Percentiles rank a stretch among this genome's conserved stretches.
Evolutionary conservation across 75 land plant species (phyloP).

Genomic region (Gnetum montanum): DNA sequence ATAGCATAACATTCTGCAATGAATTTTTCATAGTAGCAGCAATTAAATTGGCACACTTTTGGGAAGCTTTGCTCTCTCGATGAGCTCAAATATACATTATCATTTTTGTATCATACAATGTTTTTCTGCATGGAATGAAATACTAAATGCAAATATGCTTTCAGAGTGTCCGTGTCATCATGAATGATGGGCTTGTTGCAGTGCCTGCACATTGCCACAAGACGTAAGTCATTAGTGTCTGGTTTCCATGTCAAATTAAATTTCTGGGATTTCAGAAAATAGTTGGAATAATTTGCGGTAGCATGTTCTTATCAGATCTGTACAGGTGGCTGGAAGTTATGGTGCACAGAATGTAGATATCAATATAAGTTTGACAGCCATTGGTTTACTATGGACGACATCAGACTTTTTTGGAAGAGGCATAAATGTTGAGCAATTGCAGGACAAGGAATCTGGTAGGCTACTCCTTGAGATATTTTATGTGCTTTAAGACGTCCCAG

Average conservation of each 20-base stretch:
- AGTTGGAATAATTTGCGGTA: too few relatives aligned
- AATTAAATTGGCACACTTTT: too few relatives aligned
- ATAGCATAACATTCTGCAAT: too few relatives aligned
- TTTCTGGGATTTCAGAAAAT: too few relatives aligned
- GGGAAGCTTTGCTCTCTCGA: too few relatives aligned
- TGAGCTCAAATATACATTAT: too few relatives aligned
- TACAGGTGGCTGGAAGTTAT: slow-evolving; percentile 94
- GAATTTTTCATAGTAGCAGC: too few relatives aligned
- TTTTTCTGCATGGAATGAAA: too few relatives aligned
- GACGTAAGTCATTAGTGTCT: slow-evolving; percentile 63
- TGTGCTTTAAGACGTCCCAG: too few relatives aligned
- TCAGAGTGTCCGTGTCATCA: slow-evolving; percentile 86
- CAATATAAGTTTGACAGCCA: slow-evolving; percentile 95
- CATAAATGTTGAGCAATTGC: slow-evolving; percentile 16
- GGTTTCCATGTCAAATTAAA: not conserved
- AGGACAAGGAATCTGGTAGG: slow-evolving; percentile 35
- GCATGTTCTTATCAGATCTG: slow-evolving; percentile 58
- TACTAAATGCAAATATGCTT: too few relatives aligned
- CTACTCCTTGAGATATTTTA: too few relatives aligned
- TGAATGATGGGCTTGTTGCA: slow-evolving; percentile 91
- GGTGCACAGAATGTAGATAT: slow-evolving; percentile 85
- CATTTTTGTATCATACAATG: too few relatives aligned
- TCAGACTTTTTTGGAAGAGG: slow-evolving; percentile 95
- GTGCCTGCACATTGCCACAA: slow-evolving; percentile 74
- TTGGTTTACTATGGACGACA: slow-evolving; percentile 91